Conservation (phyloP, 2,329 filamentous ascomycete species). For the Fusarium kyushuense region DNA sequence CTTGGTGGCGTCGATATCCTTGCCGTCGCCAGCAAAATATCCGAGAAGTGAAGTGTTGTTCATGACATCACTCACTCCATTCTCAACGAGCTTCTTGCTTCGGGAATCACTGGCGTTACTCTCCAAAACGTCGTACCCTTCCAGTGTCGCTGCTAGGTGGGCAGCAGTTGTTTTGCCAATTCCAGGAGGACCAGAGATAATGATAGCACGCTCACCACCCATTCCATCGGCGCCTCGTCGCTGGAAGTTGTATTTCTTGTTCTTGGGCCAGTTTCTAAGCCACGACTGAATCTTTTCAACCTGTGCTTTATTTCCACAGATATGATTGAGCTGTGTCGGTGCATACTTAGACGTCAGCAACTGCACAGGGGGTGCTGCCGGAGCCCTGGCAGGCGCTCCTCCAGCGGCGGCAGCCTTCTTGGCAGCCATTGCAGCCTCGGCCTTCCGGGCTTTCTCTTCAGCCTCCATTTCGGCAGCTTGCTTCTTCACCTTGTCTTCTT, state of each 20-base stretch:
- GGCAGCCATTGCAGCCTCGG: slow-evolving; percentile 64
- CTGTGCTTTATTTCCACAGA: slow-evolving; percentile 91
- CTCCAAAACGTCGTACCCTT: slow-evolving; percentile 93
- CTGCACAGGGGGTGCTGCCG: slow-evolving; percentile 67
- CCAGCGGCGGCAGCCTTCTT: slow-evolving; percentile 54
- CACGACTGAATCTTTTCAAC: slow-evolving; percentile 92
- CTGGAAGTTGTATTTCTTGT: slow-evolving; percentile 84
- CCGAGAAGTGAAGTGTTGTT: slow-evolving; percentile 93
- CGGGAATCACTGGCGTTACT: slow-evolving; percentile 95
- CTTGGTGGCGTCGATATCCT: slow-evolving; percentile 81
- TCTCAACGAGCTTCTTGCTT: slow-evolving; percentile 95
- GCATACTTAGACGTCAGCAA: slow-evolving; percentile 98
- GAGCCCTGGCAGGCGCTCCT: slow-evolving; percentile 45
- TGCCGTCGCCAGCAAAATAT: slow-evolving; percentile 87
- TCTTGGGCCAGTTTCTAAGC: slow-evolving; percentile 85
- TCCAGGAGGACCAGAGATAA: slow-evolving; percentile 93
- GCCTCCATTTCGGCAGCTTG: slow-evolving; percentile 88
- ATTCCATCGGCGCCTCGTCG: slow-evolving; percentile 85
- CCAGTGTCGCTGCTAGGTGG: slow-evolving; percentile 90
- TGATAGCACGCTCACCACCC: slow-evolving; percentile 87
- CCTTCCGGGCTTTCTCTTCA: slow-evolving; percentile 74
- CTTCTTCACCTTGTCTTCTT: slow-evolving; percentile 83
- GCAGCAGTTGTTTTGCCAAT: slow-evolving; percentile 98
- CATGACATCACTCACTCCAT: slow-evolving; percentile 87
- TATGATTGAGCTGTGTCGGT: slow-evolving; percentile 83